phyloP scores from a whole-genome alignment of 768 basidiomycete species.

The Steccherinum ochraceum region DNA sequence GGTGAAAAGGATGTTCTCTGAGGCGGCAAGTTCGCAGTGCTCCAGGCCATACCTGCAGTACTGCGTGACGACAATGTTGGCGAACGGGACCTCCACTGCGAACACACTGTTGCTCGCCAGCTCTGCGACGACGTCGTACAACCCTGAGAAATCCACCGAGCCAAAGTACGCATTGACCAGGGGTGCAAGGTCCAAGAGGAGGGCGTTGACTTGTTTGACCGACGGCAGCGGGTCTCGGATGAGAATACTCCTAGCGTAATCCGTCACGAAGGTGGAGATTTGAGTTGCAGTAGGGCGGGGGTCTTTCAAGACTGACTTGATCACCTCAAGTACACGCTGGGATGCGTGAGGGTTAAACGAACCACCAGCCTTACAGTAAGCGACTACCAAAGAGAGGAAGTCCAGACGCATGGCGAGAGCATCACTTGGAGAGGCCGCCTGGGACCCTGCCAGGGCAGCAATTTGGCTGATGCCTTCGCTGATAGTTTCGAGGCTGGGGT shows the following conservation, averaged over 20 bases:
- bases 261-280: constrained; percentile 47
- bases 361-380: constrained; percentile 47
- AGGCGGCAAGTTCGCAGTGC: constrained; percentile 28
- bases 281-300: constrained; percentile 29
- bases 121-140: constrained; percentile 44
- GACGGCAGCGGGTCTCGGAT: constrained; percentile 36
- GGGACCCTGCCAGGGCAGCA: constrained; percentile 24
- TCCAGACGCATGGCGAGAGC: constrained; percentile 55
- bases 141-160: constrained; percentile 49
- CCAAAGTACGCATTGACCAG: constrained; percentile 45
- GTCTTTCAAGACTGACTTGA: constrained; percentile 53
- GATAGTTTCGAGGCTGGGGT: constrained; percentile 14
- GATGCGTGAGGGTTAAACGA: constrained; percentile 31
- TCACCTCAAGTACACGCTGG: constrained; percentile 46
- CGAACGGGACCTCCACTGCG: constrained; percentile 46
- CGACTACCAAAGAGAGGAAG: constrained; percentile 49
- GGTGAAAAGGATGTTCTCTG: constrained; percentile 23
- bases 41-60: constrained; percentile 31
- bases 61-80: constrained; percentile 27
- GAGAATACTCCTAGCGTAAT: constrained; percentile 45
- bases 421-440: constrained; percentile 47
- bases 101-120: constrained; percentile 41
- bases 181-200: constrained; percentile 52
- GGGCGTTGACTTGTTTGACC: constrained; percentile 41
- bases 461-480: constrained; percentile 13